Conservation (phyloP, 192 early-diverging fungal species). For the Chytriomyces confervae region DNA sequence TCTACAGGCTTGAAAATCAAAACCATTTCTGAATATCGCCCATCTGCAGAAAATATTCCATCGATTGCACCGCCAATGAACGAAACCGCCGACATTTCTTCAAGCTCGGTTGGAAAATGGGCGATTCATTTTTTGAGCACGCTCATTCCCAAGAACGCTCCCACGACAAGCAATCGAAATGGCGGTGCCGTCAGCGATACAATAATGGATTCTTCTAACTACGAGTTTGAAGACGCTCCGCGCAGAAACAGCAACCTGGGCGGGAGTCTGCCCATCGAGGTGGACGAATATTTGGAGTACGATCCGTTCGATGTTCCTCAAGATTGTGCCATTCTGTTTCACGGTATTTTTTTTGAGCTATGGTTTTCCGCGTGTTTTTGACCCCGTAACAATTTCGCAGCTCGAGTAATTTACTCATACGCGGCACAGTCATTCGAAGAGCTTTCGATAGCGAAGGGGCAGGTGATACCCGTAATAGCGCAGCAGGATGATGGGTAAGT, state of each 20-base stretch:
- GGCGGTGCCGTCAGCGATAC: too few relatives aligned
- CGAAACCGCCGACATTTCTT: neutral
- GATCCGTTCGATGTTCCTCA: slow-evolving; percentile 57
- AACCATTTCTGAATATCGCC: neutral
- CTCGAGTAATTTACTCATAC: slow-evolving; percentile 55
- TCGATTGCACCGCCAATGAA: neutral
- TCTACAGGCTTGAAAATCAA: neutral
- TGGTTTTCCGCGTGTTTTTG: neutral
- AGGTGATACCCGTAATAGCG: slow-evolving; percentile 55
- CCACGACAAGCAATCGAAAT: too few relatives aligned
- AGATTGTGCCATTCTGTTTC: slow-evolving; percentile 42
- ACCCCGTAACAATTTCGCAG: slow-evolving; percentile 30
- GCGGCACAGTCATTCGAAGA: slow-evolving; percentile 54
- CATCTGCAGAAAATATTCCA: slow-evolving; percentile 1
- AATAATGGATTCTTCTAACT: neutral
- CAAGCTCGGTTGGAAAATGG: neutral
- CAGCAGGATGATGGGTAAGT: slow-evolving; percentile 58
- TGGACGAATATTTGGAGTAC: slow-evolving; percentile 40
- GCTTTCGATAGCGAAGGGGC: slow-evolving; percentile 48
- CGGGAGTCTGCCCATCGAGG: too few relatives aligned
- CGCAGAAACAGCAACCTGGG: neutral
- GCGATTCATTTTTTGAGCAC: too few relatives aligned
- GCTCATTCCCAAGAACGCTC: too few relatives aligned
- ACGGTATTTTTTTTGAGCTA: slow-evolving; percentile 24
- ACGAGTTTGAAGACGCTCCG: neutral